Conservation (phyloP, 2,329 filamentous ascomycete genomes). For the Botrytis pseudocinerea region DNA sequence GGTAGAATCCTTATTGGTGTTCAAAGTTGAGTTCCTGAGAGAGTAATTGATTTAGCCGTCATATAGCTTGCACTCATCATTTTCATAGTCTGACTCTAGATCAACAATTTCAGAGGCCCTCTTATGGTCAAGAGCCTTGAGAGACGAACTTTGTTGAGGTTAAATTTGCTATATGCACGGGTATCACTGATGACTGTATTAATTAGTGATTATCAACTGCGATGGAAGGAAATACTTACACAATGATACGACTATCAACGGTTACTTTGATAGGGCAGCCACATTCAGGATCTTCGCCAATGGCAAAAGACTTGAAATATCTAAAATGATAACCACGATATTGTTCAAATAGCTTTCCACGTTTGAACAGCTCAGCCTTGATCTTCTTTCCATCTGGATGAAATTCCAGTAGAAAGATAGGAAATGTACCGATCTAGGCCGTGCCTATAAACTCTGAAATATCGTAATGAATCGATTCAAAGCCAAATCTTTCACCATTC, state of each 20-base stretch:
- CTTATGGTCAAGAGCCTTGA: background rate
- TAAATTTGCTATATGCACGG: background rate
- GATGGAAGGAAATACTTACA: constrained; percentile 24
- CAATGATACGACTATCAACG: constrained; percentile 32
- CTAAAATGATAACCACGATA: constrained; percentile 52
- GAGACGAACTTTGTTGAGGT: background rate
- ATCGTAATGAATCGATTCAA: constrained; percentile 41
- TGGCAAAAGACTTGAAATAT: constrained; percentile 41
- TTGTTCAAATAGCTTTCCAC: constrained; percentile 49
- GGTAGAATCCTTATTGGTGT: background rate
- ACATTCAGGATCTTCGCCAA: background rate
- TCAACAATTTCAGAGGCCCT: background rate
- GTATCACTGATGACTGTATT: background rate
- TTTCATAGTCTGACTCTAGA: background rate
- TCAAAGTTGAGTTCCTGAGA: background rate
- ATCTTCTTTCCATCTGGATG: constrained; percentile 46
- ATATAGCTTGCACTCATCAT: background rate
- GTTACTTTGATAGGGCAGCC: constrained; percentile 28
- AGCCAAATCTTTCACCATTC: constrained; percentile 51
- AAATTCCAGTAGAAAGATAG: constrained; percentile 47
- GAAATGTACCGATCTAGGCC: constrained; percentile 46
- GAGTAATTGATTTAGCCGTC: background rate
- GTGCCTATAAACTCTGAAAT: constrained; percentile 49
- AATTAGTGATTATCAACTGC: background rate
- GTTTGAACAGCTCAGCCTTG: constrained; percentile 41